Conservation (phyloP, 1,139 yeast species). For the Geotrichum fermentans region DNA sequence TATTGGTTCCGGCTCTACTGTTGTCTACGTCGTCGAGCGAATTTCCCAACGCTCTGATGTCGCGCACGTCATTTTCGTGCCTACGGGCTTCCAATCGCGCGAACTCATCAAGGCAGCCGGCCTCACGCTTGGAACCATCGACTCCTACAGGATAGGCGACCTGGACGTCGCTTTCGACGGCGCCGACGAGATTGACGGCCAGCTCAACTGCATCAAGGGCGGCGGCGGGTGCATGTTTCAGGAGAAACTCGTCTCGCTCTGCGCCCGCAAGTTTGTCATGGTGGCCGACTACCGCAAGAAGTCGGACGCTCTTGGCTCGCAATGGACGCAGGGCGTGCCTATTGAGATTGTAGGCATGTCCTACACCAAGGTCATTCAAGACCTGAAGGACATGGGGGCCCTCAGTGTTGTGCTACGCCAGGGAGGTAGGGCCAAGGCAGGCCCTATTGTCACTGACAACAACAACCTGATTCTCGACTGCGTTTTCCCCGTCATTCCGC, state of each 20-base stretch:
- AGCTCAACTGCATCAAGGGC: slow-evolving; percentile 86
- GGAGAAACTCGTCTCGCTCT: slow-evolving; percentile 86
- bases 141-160: slow-evolving; percentile 58
- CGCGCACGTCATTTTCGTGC: slow-evolving; percentile 56
- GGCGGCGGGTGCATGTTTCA: slow-evolving; percentile 98
- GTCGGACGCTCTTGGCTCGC: slow-evolving; percentile 60
- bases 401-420: slow-evolving; percentile 62
- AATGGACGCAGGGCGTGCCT: slow-evolving; percentile 91
- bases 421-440: slow-evolving; percentile 92
- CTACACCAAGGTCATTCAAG: slow-evolving; percentile 66
- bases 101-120: slow-evolving; percentile 81
- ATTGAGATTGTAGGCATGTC: slow-evolving; percentile 92
- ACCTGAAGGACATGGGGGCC: slow-evolving; percentile 64
- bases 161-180: slow-evolving; percentile 96
- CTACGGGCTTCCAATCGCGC: slow-evolving; percentile 95
- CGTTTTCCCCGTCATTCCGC: slow-evolving; percentile 78
- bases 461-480: slow-evolving; percentile 92
- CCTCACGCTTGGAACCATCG: slow-evolving; percentile 70
- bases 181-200: slow-evolving; percentile 89
- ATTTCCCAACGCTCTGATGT: slow-evolving; percentile 70
- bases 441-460: slow-evolving; percentile 95
- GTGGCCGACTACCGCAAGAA: slow-evolving; percentile 92
- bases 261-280: slow-evolving; percentile 70
- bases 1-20: slow-evolving; percentile 95
- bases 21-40: slow-evolving; percentile 91